These are phyloP conservation scores for Styphnolobium japonicum DNA, from an alignment of 306 rosid genomes.

Conservation along the genomic window DNA sequence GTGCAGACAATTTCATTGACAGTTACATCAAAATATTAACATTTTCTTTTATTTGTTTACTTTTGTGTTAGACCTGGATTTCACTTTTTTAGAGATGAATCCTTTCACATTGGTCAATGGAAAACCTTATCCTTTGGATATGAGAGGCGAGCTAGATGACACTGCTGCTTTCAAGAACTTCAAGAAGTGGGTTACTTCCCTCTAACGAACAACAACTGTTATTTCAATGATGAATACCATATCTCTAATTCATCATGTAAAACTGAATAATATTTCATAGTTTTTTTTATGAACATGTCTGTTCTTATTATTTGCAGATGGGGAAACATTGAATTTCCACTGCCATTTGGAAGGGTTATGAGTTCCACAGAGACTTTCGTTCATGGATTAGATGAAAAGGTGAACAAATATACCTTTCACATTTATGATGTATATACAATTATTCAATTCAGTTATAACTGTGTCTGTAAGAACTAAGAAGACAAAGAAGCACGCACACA, in stretches of 20 bases:
- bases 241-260: slow-evolving; percentile 4
- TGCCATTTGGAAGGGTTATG: slow-evolving; percentile 98
- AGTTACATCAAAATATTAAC: neutral
- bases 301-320: slow-evolving; percentile 53
- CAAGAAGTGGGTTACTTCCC: slow-evolving; percentile 62
- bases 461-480: neutral
- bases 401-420: slow-evolving; percentile 24
- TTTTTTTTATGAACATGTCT: slow-evolving; percentile 3
- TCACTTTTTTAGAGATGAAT: slow-evolving; percentile 98
- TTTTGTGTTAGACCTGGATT: slow-evolving; percentile 73
- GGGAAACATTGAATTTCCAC: slow-evolving; percentile 83
- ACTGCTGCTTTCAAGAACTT: slow-evolving; percentile 98
- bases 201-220: slow-evolving; percentile 7
- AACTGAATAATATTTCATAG: neutral
- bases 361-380: slow-evolving; percentile 75
- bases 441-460: neutral
- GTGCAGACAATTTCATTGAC: slow-evolving; percentile 5
- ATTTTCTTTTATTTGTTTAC: neutral
- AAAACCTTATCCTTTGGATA: slow-evolving; percentile 95
- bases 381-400: slow-evolving; percentile 96
- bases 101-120: slow-evolving; percentile 88
- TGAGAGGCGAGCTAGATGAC: slow-evolving; percentile 98
- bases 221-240: neutral
- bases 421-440: neutral
- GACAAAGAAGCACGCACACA: neutral